Base-by-base conservation (phyloP, 2,329 filamentous ascomycete genomes). In the Colletotrichum camelliae region DNA sequence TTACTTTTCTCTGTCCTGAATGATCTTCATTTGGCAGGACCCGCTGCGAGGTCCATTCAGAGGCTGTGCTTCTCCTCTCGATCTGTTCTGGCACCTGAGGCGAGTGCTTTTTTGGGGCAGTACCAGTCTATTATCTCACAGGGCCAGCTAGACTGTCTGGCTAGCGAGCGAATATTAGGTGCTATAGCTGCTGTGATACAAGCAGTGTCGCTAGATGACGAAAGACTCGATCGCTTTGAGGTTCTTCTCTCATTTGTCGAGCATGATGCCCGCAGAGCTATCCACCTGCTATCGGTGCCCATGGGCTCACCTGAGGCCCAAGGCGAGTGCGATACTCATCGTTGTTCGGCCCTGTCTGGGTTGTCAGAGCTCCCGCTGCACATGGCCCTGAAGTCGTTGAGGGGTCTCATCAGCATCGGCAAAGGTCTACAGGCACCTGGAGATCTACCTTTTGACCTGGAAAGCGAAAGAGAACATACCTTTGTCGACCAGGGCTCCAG, bases 181-280 rank as follows among this genome's bases (percentile, higher is more conserved):
- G 94, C 92, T 3, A 94, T 97, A 78, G 91, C 94, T 10, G 92
- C 92, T 10, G 93, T 97, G 58, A 90, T 96, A 35, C 94, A 97
- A 83, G 94, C 94, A 10, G 87, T 95, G 12, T 85, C 90, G 13
- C 65, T 55, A 10, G 77, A 74, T 15, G 21, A 60, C 6, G 64
- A 67, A 16, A 67, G 64, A n/a, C 64, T 78, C 4, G 52, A 29
- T 89, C 90, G 43, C 87, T 94, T 37, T 86, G 89, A 74, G 3
- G 87, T 89, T 71, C 85, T 96, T 31, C 85, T 95, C 37, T 82
- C 86, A 8, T 91, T 93, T 73, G 86, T 96, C 37, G 90, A 92
- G 64, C 81, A 86, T 31, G 94, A 96, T 80, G 88, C 67, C 39
- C 65, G 62, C 16, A 57, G 71, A 48, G 67, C 74, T 9, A 29